A percentile compares a stretch with the other conserved stretches of the same genome.
Evolutionary conservation across 2,329 filamentous ascomycete genomes (phyloP).

Genomic region (Rutstroemia sp.): DNA sequence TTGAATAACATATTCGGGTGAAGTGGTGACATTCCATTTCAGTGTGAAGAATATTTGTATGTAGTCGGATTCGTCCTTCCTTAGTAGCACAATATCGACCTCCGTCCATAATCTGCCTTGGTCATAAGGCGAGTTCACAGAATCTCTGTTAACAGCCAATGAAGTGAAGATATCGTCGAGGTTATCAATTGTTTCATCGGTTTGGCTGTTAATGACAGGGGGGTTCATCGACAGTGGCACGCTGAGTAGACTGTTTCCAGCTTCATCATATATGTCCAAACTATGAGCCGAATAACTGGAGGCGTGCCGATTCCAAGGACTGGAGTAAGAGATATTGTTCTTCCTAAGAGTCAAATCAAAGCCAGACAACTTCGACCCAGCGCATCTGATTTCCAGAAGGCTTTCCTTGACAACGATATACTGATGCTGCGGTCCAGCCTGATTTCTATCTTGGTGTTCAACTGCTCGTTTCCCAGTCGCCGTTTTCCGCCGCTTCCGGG

Average conservation of each 20-base stretch:
- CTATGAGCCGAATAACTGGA: conserved; percentile 5
- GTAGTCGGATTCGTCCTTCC: conserved; percentile 15
- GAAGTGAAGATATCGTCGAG: conserved; percentile 22
- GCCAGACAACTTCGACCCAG: conserved; percentile 9
- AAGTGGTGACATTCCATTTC: conserved; percentile 27
- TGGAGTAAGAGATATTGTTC: conserved; percentile 13
- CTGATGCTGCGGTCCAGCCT: neutral
- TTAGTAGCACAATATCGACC: conserved; percentile 17
- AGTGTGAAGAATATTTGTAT: conserved; percentile 22
- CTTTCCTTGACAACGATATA: conserved; percentile 23
- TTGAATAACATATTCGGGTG: conserved; percentile 15
- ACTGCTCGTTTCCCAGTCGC: neutral
- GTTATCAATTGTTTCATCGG: neutral
- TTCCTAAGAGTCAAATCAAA: conserved; percentile 11
- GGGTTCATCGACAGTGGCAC: conserved; percentile 9
- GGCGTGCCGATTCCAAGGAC: conserved; percentile 13
- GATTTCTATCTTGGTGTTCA: neutral
- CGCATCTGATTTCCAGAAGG: conserved; percentile 19
- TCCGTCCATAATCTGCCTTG: conserved; percentile 26
- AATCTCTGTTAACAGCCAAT: conserved; percentile 17
- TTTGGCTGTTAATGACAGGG: neutral
- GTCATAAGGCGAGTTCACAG: conserved; percentile 17
- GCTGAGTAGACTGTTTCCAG: conserved; percentile 12
- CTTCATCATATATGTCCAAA: conserved; percentile 19
- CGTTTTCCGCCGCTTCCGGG: conserved; percentile 21